Percentiles rank a stretch among this genome's conserved stretches.
Conservation (phyloP, 352 stramenopile species). For the Pythium dissimile region DNA sequence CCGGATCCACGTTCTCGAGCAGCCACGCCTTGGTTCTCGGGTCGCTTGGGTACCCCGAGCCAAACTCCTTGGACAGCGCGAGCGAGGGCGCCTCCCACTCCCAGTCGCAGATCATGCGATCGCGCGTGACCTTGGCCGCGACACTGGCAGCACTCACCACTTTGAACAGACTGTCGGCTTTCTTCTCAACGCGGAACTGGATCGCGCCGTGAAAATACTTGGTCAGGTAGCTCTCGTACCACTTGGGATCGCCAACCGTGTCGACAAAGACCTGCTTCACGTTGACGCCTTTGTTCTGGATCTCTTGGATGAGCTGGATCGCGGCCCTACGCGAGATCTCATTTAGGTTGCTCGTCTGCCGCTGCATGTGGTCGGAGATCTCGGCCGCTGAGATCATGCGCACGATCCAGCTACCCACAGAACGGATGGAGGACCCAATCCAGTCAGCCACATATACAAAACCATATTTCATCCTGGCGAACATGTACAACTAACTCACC, state of each 20-base stretch:
- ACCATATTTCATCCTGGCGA: no score
- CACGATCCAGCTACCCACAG: constrained; percentile 80
- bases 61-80: constrained; percentile 69
- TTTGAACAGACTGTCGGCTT: constrained; percentile 95
- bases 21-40: constrained; percentile 90
- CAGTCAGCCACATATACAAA: not conserved
- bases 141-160: constrained; percentile 92
- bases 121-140: constrained; percentile 91
- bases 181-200: constrained; percentile 94
- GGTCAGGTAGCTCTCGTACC: constrained; percentile 91
- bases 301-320: constrained; percentile 91
- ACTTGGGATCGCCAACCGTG: constrained; percentile 90
- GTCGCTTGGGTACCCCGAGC: constrained; percentile 91
- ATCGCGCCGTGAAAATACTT: constrained; percentile 88
- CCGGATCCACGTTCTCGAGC: constrained; percentile 64
- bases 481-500: no score
- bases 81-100: constrained; percentile 79
- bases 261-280: constrained; percentile 93
- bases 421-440: not conserved
- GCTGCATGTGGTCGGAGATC: constrained; percentile 95
- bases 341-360: constrained; percentile 89
- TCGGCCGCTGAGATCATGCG: constrained; percentile 89
- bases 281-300: constrained; percentile 83
- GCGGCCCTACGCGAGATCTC: constrained; percentile 92
- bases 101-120: constrained; percentile 88